Base-by-base conservation (phyloP, 139 green algal species). In the Tetradesmus obliquus region DNA sequence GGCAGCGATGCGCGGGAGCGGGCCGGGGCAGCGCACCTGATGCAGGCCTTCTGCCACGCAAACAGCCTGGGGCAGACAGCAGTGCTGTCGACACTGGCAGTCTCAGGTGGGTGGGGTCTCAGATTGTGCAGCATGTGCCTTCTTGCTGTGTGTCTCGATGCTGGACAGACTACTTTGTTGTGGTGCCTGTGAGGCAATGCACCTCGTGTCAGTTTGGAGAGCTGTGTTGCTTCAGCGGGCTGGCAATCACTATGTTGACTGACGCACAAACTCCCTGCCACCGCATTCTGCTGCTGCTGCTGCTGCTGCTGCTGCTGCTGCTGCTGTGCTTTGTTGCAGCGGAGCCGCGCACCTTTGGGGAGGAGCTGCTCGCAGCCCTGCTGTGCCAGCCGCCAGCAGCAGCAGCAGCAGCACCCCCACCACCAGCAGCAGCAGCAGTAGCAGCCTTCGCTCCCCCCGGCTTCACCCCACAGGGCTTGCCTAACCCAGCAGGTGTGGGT, bases 21-120 rank as follows among this genome's bases (percentile, higher is more conserved):
- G 0, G 51, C 89, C 24, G 94, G 90, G 0, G 94, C 94, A 51
- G 80, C 87, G 22, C 89, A 93, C 32, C 53, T 96, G 84, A 60
- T 97, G 3, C 55, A 57, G 0, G 80, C 80, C 81, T 96, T 95
- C 84, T 96, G 94, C 86, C 45, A 51, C 6, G 93, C 88, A 32
- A 96, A 96, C 72, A 20, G 55, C 9, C 87, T 94, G 8, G 94
- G 94, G 9, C 94, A 96, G 84, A 76, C 71, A 5, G 89, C 82
- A 19, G 69, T 95, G 76, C 54, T 62, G 51, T 94, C 90, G n/a
- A 94, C 89, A 5, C 53, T 94, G 1, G 19, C n/a, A 7, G 51
- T 82, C 3, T 15, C 58, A 17, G 55, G 69, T 83, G 57, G 17
- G 19, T 57, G 3, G 0, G n/a, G 24, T 10, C 32, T 45, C 32